A percentile compares a stretch with the other conserved stretches of the same genome.
These are phyloP conservation scores for Alternaria tenuissima DNA, from an alignment of 2,329 filamentous ascomycete genomes.

Conservation along the genomic window DNA sequence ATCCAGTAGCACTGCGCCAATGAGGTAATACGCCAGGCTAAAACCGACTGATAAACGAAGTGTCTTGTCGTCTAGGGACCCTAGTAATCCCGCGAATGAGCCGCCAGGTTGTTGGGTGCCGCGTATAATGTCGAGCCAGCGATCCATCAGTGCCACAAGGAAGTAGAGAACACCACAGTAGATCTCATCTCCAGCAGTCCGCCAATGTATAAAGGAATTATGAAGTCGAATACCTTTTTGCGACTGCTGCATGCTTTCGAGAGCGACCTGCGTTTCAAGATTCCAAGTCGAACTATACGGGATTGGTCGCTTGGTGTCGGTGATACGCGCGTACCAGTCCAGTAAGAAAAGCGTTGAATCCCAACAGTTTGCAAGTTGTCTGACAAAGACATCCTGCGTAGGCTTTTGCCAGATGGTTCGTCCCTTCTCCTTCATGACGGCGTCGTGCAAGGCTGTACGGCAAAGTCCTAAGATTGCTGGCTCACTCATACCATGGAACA, in stretches of 20 bases:
- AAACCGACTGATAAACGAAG: constrained; percentile 62
- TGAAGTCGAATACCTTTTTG: constrained; percentile 65
- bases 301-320: constrained; percentile 59
- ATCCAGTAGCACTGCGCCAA: constrained; percentile 65
- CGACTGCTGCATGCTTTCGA: constrained; percentile 61
- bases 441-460: constrained; percentile 55
- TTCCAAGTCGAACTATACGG: constrained; percentile 67
- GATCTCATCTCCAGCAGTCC: constrained; percentile 64
- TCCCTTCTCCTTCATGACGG: constrained; percentile 56
- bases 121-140: constrained; percentile 61
- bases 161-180: constrained; percentile 65
- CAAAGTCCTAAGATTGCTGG: constrained; percentile 59
- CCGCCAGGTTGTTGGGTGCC: constrained; percentile 51
- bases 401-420: constrained; percentile 55
- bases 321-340: constrained; percentile 61
- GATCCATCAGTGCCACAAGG: constrained; percentile 63
- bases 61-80: constrained; percentile 35
- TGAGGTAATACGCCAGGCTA: constrained; percentile 65
- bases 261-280: constrained; percentile 63
- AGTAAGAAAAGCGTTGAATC: constrained; percentile 63
- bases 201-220: constrained; percentile 66
- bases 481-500: constrained; percentile 57
- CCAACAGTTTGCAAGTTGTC: constrained; percentile 61
- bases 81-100: constrained; percentile 49
- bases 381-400: constrained; percentile 58